A percentile compares a stretch with the other conserved stretches of the same genome.
Evolutionary conservation across 2,329 filamentous ascomycete species (phyloP).

Genomic region (Xylariales sp.): DNA sequence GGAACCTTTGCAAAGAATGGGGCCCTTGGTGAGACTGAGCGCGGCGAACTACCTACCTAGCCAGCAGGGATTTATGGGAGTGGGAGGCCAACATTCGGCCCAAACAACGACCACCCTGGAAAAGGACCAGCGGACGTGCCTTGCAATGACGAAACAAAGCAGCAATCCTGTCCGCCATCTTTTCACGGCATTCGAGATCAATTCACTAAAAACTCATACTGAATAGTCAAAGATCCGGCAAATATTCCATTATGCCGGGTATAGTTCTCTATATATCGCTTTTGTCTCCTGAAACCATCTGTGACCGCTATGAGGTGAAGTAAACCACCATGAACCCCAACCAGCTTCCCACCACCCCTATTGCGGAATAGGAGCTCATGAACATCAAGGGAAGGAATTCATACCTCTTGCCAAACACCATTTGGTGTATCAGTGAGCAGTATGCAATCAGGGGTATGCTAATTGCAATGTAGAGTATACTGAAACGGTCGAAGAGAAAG

Average conservation of each 20-base stretch:
- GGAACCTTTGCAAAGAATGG: background rate
- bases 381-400: slow-evolving; percentile 97
- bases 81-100: slow-evolving; percentile 3
- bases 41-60: slow-evolving; percentile 1
- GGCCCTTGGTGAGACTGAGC: slow-evolving; percentile 6
- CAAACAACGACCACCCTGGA: slow-evolving; percentile 3
- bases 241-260: background rate
- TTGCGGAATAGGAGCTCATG: slow-evolving; percentile 86
- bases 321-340: slow-evolving; percentile 91
- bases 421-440: slow-evolving; percentile 74
- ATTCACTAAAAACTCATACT: background rate
- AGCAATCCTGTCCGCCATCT: too few relatives aligned
- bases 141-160: background rate
- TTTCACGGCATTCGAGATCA: too few relatives aligned
- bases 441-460: slow-evolving; percentile 88
- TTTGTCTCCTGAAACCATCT: too few relatives aligned
- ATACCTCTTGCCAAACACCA: slow-evolving; percentile 77
- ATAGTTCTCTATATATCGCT: slow-evolving; percentile 14
- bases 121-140: background rate
- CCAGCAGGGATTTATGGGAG: slow-evolving; percentile 3
- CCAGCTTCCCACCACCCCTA: slow-evolving; percentile 96
- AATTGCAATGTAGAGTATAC: slow-evolving; percentile 80
- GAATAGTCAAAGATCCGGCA: background rate
- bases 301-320: slow-evolving; percentile 61
- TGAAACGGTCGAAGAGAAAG: slow-evolving; percentile 88